Evolutionary conservation across 129 eudicot genomes (phyloP), one percentile per base, ranked within the genome.

Genomic region (Pittosporum tobira): DNA sequence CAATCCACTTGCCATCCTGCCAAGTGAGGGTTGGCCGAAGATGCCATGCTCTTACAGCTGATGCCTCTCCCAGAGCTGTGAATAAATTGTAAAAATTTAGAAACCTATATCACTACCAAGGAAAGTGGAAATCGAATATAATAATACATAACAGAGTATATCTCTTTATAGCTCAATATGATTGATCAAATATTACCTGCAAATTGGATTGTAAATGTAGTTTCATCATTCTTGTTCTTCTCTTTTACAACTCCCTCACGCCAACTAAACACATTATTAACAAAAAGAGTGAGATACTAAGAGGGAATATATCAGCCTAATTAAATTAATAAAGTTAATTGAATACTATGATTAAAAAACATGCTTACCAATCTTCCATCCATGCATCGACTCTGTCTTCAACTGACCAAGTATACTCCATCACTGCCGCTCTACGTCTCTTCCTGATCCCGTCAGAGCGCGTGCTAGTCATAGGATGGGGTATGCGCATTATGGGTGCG

Each of bases 321-420:
- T 34, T 34, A 34, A 34, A 34, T 8, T 34, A 8, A 28, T n/a
- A n/a, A 30, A 28, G 18, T 31, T 52, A 52, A 5, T 13, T 26
- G 58, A 25, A 18, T 29, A n/a, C n/a, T n/a, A 54, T 54, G 34
- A 27, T 54, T 54, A 36, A 56, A 2, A 30, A 0, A 30, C 28
- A 38, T 65, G 49, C 73, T 76, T 87, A 93, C 99, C 96, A 62
- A 71, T 87, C 73, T 31, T 83, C 74, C 31, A 81, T 67, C 88
- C 91, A 87, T 21, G 81, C 93, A 48, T 93, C 99, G 73, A 93
- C 94, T 66, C 63, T 73, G 62, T 93, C 99, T 51, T 96, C 96
- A 69, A 75, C 75, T 72, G 72, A 67, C 96, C 94, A 93, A 22
- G 66, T 16, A 70, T 83, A 66, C 58, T 87, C 93, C 29, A 64